Conservation (phyloP, 768 basidiomycete species). For the Ramaria sp. region DNA sequence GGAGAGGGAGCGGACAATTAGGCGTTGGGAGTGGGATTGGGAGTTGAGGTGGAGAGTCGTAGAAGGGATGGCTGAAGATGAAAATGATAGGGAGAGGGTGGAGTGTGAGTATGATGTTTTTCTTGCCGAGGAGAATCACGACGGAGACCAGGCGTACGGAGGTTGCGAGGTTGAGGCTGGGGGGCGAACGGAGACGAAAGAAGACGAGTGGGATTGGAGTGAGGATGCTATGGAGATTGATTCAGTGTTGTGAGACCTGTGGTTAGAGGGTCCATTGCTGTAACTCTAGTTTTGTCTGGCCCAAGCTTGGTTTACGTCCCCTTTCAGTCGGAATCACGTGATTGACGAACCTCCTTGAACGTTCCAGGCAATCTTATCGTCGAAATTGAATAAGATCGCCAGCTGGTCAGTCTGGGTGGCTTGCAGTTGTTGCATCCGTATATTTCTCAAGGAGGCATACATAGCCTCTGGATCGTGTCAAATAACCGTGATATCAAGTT, state of each 20-base stretch:
- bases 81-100: neutral
- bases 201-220: neutral
- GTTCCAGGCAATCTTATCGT: no score
- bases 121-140: neutral
- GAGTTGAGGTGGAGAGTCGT: slow-evolving; percentile 6
- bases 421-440: no score
- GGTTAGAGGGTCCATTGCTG: neutral
- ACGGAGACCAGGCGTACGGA: neutral
- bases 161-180: neutral
- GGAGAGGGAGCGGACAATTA: neutral
- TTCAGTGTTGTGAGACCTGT: neutral
- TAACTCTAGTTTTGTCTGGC: neutral
- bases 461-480: no score
- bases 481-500: no score
- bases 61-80: neutral
- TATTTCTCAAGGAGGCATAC: no score
- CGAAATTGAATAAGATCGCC: no score
- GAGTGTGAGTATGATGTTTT: slow-evolving; percentile 2
- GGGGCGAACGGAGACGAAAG: neutral
- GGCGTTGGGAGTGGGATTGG: slow-evolving; percentile 9
- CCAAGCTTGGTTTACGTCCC: no score
- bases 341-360: no score
- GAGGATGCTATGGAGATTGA: slow-evolving; percentile 4
- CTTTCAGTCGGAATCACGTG: no score
- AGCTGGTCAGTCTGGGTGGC: no score